Conservation (phyloP, 1,284 basidiomycete species). For the Pseudozyma hubeiensis region DNA sequence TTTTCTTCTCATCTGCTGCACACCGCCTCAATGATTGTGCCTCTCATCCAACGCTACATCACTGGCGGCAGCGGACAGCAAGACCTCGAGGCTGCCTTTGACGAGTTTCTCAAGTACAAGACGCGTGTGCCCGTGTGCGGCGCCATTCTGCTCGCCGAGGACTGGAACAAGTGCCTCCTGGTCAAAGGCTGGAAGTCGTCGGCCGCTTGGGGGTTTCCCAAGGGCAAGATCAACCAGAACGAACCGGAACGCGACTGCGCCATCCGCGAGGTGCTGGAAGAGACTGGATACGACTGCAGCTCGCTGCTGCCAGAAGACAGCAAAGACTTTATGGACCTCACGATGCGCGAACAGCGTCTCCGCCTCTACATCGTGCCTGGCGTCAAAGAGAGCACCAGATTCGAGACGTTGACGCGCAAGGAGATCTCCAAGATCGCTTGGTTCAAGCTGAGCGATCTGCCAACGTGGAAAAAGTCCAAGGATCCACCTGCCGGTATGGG, state of each 20-base stretch:
- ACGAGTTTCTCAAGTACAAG: conserved; percentile 79
- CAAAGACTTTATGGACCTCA: conserved; percentile 81
- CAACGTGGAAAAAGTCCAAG: conserved; percentile 90
- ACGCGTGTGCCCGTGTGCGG: conserved; percentile 98
- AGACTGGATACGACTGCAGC: conserved; percentile 66
- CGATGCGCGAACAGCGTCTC: conserved; percentile 87
- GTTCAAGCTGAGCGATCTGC: conserved; percentile 89
- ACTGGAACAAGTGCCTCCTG: conserved; percentile 77
- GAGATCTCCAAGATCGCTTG: conserved; percentile 99
- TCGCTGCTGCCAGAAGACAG: conserved; percentile 56
- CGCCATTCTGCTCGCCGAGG: conserved; percentile 90
- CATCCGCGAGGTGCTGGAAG: conserved; percentile 73
- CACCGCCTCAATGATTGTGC: conserved; percentile 61
- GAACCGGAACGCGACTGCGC: conserved; percentile 71
- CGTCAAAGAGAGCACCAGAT: conserved; percentile 87
- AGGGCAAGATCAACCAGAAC: conserved; percentile 98
- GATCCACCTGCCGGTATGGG: conserved; percentile 70
- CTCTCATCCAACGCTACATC: conserved; percentile 66
- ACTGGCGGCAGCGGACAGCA: conserved; percentile 55
- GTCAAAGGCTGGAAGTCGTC: conserved; percentile 96
- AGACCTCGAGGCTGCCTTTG: conserved; percentile 64
- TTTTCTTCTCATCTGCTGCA: conserved; percentile 89
- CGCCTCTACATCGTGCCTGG: conserved; percentile 91
- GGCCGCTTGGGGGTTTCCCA: conserved; percentile 97
- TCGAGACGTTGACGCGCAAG: conserved; percentile 93